Evolutionary conservation across 345 rosid species (phyloP), one percentile per base, ranked within the genome.

Genomic region (Sisymbrium altissimum): DNA sequence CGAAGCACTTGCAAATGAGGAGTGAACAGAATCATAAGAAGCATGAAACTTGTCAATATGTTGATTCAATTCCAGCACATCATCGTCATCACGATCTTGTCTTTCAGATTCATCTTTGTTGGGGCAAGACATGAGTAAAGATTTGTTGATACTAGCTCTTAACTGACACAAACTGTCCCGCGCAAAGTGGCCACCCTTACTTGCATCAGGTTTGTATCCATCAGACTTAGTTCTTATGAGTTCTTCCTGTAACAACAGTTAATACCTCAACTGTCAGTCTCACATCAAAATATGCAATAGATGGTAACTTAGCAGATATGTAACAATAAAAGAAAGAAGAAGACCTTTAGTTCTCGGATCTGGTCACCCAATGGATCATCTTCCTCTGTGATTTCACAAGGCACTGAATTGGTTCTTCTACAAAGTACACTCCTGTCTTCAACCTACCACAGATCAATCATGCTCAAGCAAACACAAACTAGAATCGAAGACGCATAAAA

Each of bases 151-250:
- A 83, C 98, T 89, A 50, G 83, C 81, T 84, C 97, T 85, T 72
- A 91, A 62, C 36, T 89, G 93, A 66, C 90, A 88, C 80, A 93
- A 80, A 89, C 91, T 89, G 50, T 88, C 91, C 0, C 97, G 80
- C 12, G 79, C 92, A 72, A 81, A 86, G 61, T 41, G 70, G 69
- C 87, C 87, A 6, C 63, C 78, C 63, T 84, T 84, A 50, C 58
- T 76, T 75, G 76, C 82, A 70, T 78, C 78, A 14, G 84, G 79
- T 59, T 78, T 77, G 70, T 66, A 50, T 27, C 44, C 78, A 77
- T 84, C 87, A 54, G 91, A 89, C 74, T 86, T 93, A n/a, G 94
- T 88, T 87, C 88, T 86, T 66, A 93, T 84, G 29, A 93, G 98
- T 76, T 93, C 96, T 52, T 93, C 96, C 98, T 93, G 89, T 52